Evolutionary conservation across 2,329 filamentous ascomycete genomes (phyloP), one percentile per base, ranked within the genome.

Genomic region (Pestalotiopsis sp.): DNA sequence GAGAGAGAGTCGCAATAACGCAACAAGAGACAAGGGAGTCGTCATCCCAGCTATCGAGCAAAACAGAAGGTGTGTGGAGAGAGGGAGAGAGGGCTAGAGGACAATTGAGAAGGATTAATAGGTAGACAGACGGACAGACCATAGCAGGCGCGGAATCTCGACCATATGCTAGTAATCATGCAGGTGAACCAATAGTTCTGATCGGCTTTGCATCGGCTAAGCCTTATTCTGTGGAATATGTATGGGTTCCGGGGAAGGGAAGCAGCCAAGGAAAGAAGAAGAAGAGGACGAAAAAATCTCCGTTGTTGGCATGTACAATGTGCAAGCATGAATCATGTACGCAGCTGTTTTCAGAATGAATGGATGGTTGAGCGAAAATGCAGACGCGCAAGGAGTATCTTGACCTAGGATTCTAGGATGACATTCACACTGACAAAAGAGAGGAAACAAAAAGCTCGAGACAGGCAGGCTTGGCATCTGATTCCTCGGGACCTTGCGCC

Each of bases 41-140:
- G 45, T 52, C 45, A 52, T 52, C 45, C 7, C 20, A 20, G 17
- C 45, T 17, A 40, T 40, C 27, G 49, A 23, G 45, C 66, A 41
- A 36, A 40, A 61, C 31, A 61, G 58, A 61, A 40, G 58, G 58
- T 61, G n/a, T 12, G 20, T 13, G 52, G 52, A 57, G 52, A 57
- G 52, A 68, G 73, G 72, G 74, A 73, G 27, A 36, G 45, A 52
- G 17, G 17, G 6, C 7, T 23, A n/a, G 45, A n/a, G 45, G 9
- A n/a, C 20, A 52, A 49, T 14, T 49, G 41, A 49, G 41, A 49
- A 49, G n/a, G 41, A 49, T 49, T 49, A 3, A 49, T 36, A n/a
- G n/a, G 14, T 36, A 36, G 14, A 17, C n/a, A n/a, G 9, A 52
- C 17, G 45, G 20, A 52, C 20, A n/a, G 45, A n/a, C 31, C 9